phyloP scores from a whole-genome alignment of 208 protist species.

The Phytomonas francai region DNA sequence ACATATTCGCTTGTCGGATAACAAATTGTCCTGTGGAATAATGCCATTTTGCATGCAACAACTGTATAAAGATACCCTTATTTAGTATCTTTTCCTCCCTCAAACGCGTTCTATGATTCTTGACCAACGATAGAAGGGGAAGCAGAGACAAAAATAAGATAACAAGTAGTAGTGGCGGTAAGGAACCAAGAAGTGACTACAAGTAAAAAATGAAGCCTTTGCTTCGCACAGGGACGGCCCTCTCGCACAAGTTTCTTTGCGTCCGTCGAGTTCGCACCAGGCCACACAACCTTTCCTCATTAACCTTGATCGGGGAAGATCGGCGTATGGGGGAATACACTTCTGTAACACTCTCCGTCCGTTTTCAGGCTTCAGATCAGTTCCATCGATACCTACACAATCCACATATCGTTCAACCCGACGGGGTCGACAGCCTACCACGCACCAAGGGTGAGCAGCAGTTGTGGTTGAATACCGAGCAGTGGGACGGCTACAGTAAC shows the following conservation, averaged over 20 bases:
- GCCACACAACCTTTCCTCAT: background rate
- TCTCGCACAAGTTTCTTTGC: background rate
- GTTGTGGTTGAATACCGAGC: slow-evolving; percentile 84
- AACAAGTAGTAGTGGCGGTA: background rate
- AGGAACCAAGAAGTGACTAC: background rate
- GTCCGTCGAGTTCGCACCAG: background rate
- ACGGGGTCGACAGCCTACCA: slow-evolving; percentile 64
- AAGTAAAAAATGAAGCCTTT: background rate
- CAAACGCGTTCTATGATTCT: background rate
- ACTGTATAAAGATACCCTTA: background rate
- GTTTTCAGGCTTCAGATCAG: slow-evolving; percentile 64
- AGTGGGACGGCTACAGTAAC: slow-evolving; percentile 83
- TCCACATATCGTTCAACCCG: slow-evolving; percentile 76
- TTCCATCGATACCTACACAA: slow-evolving; percentile 83
- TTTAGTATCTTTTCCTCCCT: background rate
- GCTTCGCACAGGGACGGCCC: background rate
- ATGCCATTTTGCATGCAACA: background rate
- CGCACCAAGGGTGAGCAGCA: slow-evolving; percentile 76
- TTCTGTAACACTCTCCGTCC: background rate
- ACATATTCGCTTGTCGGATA: background rate
- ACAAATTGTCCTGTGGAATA: background rate
- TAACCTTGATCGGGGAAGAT: background rate
- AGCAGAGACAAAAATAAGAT: background rate
- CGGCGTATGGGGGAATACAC: background rate
- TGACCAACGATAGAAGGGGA: background rate